Evolutionary conservation across 345 rosid genomes (phyloP).

Genomic region (Heritiera fomes): DNA sequence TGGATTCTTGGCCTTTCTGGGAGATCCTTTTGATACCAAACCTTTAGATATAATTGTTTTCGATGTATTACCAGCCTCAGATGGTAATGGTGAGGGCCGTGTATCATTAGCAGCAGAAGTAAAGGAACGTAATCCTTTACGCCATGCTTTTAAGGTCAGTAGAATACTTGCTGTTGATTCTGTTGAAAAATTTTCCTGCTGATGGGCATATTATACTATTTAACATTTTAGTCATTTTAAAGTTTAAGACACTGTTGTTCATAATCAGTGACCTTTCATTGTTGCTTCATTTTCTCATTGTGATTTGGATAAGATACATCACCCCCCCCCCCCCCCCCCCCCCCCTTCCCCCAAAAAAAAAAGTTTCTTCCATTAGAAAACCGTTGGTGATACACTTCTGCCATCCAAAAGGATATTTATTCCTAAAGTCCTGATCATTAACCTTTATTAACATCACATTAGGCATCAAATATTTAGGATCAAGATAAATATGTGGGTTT

Average conservation of each 20-base stretch:
- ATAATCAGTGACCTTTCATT: constrained; percentile 7
- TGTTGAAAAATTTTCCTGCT: not conserved
- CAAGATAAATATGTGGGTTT: not conserved
- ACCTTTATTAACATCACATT: not conserved
- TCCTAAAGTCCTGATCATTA: constrained; percentile 1
- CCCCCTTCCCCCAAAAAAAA: constrained; percentile 6
- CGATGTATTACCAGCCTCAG: constrained; percentile 87
- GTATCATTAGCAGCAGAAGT: constrained; percentile 79
- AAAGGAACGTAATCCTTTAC: constrained; percentile 90
- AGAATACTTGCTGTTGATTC: not conserved
- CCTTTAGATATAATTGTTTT: constrained; percentile 89
- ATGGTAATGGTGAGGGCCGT: constrained; percentile 77
- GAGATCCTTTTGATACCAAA: constrained; percentile 80
- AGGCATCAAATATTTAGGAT: not conserved
- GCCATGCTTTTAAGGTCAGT: constrained; percentile 87
- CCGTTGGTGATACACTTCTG: not conserved
- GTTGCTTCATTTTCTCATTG: not conserved
- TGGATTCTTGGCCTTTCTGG: constrained; percentile 90
- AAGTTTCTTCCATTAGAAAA: not conserved
- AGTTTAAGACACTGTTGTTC: not conserved
- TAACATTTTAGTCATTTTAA: not conserved
- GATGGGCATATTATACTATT: not conserved
- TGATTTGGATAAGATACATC: not conserved
- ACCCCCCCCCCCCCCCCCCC: no score
- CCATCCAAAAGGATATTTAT: not conserved